Conservation (phyloP, 768 basidiomycete genomes). For the Cantharellus cinnabarinus region DNA sequence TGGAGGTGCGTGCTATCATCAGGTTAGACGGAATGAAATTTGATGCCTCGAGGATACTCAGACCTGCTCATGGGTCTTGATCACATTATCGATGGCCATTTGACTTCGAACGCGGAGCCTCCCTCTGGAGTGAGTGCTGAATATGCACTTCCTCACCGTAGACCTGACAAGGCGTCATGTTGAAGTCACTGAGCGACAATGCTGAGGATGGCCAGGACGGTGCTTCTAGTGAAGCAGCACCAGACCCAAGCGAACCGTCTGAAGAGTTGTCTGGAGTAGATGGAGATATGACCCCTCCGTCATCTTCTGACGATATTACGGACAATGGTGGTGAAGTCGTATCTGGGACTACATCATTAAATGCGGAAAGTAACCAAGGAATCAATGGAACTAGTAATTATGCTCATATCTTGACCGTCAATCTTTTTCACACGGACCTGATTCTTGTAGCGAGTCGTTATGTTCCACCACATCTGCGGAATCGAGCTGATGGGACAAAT, state of each 20-base stretch:
- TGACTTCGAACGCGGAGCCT: neutral
- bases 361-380: neutral
- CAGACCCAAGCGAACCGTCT: no score
- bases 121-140: neutral
- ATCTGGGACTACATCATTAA: neutral
- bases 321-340: neutral
- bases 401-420: neutral
- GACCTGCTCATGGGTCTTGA: slow-evolving; percentile 1
- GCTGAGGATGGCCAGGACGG: no score
- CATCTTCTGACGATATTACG: neutral
- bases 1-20: slow-evolving; percentile 33
- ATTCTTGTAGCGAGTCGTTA: slow-evolving; percentile 25
- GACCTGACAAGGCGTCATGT: no score
- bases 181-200: no score
- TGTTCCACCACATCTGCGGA: slow-evolving; percentile 64
- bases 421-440: neutral
- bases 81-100: neutral
- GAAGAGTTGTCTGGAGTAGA: neutral
- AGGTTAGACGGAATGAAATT: neutral
- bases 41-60: neutral
- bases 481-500: slow-evolving; percentile 17
- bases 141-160: slow-evolving; percentile 2
- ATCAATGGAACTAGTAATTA: neutral
- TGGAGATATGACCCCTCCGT: neutral
- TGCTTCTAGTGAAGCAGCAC: no score